Evolutionary conservation across 352 stramenopile genomes (phyloP), one percentile per base, ranked within the genome.

Genomic region (Globisporangium iwayamae): DNA sequence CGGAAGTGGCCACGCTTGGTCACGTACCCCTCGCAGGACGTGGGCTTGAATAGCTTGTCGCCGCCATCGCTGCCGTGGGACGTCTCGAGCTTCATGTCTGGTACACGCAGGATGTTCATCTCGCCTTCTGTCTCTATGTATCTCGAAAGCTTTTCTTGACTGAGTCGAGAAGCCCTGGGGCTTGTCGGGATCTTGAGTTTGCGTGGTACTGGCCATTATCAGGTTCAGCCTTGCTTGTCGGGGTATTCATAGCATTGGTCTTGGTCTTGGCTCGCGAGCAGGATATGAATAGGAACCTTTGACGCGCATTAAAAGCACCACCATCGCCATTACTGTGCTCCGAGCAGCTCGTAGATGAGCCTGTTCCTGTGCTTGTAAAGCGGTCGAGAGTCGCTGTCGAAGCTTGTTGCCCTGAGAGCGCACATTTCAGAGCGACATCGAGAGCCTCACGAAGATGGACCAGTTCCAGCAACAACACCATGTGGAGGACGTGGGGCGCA

Each of bases 1-100:
- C 82, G 77, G 54, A 93, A 89, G 66, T 93, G 84, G 0, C 84
- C 84, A 56, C 86, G 81, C 67, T 95, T 95, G 48, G 81, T 95
- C 60, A 95, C 84, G 68, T 95, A 95, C 54, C 86, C 86, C 64
- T 93, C 86, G 56, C 84, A 93, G 4, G 83, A 93, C 14, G 84
- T 93, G 22, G 81, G 80, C 47, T 78, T 79, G 52, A 78, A 71
- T 34, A 78, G 70, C 38, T 79, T 76, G 16, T 84, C 76, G 20
- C 13, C 28, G 13, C 66, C 59, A 4, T 8, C 28, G 10, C 69
- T 57, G 9, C 11, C 32, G 7, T 22, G 43, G 10, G 54, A 56
- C 34, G 54, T 68, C 14, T 69, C 58, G 36, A 61, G 41, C 14
- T 69, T 67, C 4, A 56, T 63, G 32, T 80, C 66, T 6, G 73